Evolutionary conservation across 345 rosid species (phyloP), one percentile per base, ranked within the genome.

Genomic region (Hevea brasiliensis): DNA sequence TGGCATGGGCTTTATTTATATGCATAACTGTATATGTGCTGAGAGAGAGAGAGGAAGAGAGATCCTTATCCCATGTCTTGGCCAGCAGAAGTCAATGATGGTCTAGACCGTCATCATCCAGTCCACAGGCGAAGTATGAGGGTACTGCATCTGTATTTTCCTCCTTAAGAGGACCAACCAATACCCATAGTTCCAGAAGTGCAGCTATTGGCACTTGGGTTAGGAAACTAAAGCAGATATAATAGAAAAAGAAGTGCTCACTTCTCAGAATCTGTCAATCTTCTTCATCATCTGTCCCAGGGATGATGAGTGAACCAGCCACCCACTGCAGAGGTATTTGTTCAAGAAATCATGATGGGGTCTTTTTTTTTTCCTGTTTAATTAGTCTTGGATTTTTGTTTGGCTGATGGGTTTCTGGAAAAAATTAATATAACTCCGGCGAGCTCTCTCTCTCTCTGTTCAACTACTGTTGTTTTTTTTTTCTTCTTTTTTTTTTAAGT

Each of bases 251-350:
- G 71, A 75, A 72, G 86, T 82, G 88, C 88, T 85, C 88, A 81
- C 84, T 81, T 80, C 84, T 81, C 78, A 12, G 40, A 73, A 37
- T 81, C 88, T 85, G 88, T 85, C 88, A 85, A 62, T 48, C 12
- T 6, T 48, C 17, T 48, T 48, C 13, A 12, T 48, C 17, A 48
- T n/a, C n/a, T n/a, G n/a, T n/a, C n/a, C n/a, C n/a, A n/a, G n/a
- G n/a, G n/a, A n/a, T 48, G 53, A 12, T 15, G 0, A 18, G 0
- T 48, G 53, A 48, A 48, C 14, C 53, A 48, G 3, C 6, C 6
- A 41, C 4, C 8, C n/a, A n/a, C n/a, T n/a, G n/a, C n/a, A n/a
- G n/a, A 48, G 14, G 2, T 18, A 48, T 5, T 48, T 8, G 10
- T 14, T 48, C 17, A 48, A 48, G 53, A 48, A n/a, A n/a, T n/a